phyloP scores from a whole-genome alignment of 164 flowering plant species.

The Aristolochia contorta region DNA sequence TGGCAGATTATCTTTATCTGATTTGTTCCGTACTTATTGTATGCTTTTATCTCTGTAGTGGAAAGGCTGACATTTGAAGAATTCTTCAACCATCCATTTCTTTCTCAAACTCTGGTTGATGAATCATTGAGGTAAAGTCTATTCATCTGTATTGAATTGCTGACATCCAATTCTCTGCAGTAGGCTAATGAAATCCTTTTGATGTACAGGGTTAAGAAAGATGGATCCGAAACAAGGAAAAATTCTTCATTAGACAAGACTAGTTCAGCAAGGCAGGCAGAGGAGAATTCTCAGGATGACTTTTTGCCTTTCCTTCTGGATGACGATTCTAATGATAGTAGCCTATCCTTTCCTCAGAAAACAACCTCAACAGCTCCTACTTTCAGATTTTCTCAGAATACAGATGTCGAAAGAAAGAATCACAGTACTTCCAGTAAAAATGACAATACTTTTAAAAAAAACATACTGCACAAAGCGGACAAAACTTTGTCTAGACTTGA shows the following conservation, averaged over 20 bases:
- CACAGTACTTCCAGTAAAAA: slow-evolving; percentile 23
- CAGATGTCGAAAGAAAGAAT: slow-evolving; percentile 26
- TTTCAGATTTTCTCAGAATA: slow-evolving; percentile 40
- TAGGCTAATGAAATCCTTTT: not conserved
- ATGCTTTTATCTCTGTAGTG: slow-evolving; percentile 32
- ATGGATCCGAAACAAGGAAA: slow-evolving; percentile 22
- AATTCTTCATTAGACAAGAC: slow-evolving; percentile 31
- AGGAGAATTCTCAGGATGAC: slow-evolving; percentile 69
- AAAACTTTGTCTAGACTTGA: slow-evolving; percentile 22
- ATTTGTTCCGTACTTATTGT: not conserved
- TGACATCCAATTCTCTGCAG: no score
- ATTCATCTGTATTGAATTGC: not conserved
- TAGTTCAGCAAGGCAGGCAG: slow-evolving; percentile 28
- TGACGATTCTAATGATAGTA: slow-evolving; percentile 60
- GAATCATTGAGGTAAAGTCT: slow-evolving; percentile 40
- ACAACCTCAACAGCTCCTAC: slow-evolving; percentile 36
- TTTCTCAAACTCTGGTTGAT: slow-evolving; percentile 29
- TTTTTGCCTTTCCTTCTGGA: slow-evolving; percentile 64
- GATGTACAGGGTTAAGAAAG: slow-evolving; percentile 28
- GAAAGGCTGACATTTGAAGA: slow-evolving; percentile 95
- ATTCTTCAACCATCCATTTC: slow-evolving; percentile 84
- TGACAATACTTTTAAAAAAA: slow-evolving; percentile 26
- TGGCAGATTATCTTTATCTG: not conserved
- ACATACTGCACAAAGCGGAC: slow-evolving; percentile 21
- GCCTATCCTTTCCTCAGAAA: slow-evolving; percentile 38